These are phyloP conservation scores for Colletotrichum abscissum DNA, from an alignment of 2,329 filamentous ascomycete species.

Conservation along the genomic window DNA sequence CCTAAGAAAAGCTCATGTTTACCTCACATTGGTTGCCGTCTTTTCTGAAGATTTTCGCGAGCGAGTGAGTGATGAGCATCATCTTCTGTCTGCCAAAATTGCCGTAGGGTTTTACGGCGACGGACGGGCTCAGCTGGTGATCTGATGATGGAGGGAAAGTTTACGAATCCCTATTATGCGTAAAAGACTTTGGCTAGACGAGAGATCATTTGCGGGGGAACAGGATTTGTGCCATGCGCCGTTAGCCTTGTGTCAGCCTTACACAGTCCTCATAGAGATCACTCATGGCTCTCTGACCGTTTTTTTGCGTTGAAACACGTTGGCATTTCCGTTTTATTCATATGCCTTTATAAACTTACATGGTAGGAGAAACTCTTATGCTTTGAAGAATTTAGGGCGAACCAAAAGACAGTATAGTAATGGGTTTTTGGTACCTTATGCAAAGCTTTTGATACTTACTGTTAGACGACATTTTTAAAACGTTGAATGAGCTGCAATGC, in stretches of 20 bases:
- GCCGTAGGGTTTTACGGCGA: too few species aligned
- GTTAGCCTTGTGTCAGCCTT: neutral
- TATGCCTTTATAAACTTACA: constrained; percentile 2
- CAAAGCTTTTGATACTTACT: too few species aligned
- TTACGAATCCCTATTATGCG: too few species aligned
- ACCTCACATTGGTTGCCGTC: neutral
- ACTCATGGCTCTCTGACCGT: neutral
- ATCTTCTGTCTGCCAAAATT: too few species aligned
- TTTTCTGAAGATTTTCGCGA: neutral
- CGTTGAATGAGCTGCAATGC: too few species aligned
- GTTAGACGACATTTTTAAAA: too few species aligned
- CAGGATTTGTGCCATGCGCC: too few species aligned
- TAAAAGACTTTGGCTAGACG: too few species aligned
- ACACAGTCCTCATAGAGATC: neutral
- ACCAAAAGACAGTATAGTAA: neutral
- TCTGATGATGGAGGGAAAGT: too few species aligned
- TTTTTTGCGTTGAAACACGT: neutral
- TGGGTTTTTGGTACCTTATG: too few species aligned
- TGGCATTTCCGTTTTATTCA: neutral
- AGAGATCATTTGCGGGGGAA: neutral
- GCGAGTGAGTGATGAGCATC: too few species aligned
- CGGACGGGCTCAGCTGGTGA: too few species aligned
- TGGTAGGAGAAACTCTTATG: neutral
- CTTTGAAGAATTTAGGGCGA: neutral
- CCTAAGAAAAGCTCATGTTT: neutral